Evolutionary conservation across 805 yeast species (phyloP), one percentile per base, ranked within the genome.

Genomic region (Saturnispora dispora): DNA sequence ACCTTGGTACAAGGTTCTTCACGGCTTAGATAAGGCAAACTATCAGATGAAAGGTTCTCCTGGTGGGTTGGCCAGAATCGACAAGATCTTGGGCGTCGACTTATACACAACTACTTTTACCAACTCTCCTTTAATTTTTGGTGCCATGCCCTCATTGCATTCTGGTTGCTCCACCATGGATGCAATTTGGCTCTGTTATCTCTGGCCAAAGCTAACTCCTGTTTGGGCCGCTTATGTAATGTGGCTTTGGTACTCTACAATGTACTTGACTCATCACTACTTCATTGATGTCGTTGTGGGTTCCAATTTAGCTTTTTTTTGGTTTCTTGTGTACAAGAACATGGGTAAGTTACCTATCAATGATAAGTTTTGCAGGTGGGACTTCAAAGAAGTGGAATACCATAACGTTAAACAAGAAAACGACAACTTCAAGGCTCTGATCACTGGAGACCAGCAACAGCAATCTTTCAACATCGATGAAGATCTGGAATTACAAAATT

Each of bases 241-340:
- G 56, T 88, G 96, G 95, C 76, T 93, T 58, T 91, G 98, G 98
- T 93, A 96, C 95, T 79, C 93, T 47, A 93, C 98, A 15, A 91
- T 91, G 99, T 91, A 91, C 67, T 75, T 91, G 62, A 91, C 97
- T 0, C 99, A 91, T 68, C 99, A 91, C 69, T 91, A 91, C 66
- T 93, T 93, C 63, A 81, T 91, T 54, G 98, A 91, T 65, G 78
- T 91, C 49, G 87, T 88, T 61, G 91, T 88, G n/a, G 99, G 99
- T 22, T 91, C 96, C 2, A 76, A 81, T n/a, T 72, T 93, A 52
- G 81, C 96, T 0, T 76, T 82, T 53, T 65, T 77, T 15, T 82
- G 86, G 32, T 90, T 88, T 67, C 74, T 77, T 55, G 77, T 82
- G 58, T 81, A 88, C 50, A 82, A 81, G 63, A 79, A 83, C 60